Evolutionary conservation across 192 early-diverging fungal genomes (phyloP), one percentile per base, ranked within the genome.

Genomic region (Pilaira anomala): DNA sequence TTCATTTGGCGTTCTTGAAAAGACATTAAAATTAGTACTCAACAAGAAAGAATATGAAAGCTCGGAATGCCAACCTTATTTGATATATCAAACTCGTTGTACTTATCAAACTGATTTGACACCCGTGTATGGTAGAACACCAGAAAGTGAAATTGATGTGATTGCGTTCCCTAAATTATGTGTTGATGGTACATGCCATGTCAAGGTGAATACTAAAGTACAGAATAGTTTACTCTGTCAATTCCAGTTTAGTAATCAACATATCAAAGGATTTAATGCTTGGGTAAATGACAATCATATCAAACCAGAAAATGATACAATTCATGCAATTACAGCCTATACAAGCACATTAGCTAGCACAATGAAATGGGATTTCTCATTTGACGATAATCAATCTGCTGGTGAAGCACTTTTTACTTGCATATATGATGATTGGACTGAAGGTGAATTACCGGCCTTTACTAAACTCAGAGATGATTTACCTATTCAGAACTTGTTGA

Each of bases 391-490:
- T 19, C 11, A 66, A 40, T 24, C 63, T 2, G 19, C 51, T 12
- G 72, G 71, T 7, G 60, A 69, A 29, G 62, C 71, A 3, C 62
- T 63, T 8, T 29, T 71, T n/a, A 64, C 63, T n/a, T 82, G 80
- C 29, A 52, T 67, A 7, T 82, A 82, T 22, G 80, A 82, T 60
- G 80, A 82, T 41, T 82, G 80, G 80, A 70, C 68, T n/a, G 48
- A 67, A 7, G 71, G 68, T 0, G 66, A 74, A 49, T 68, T 79
- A n/a, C 80, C 78, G 40, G 80, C 80, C 2, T 82, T 77, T 44
- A 70, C 75, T 0, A 25, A 48, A 12, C 49, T 79, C 57, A 74
- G 66, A 25, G 48, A 75, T 33, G 39, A 62, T 40, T 59, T 79
- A 21, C 77, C 80, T 26, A 40, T 49, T 19, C 69, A 62, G 44